Conservation (phyloP, 176 grass and related monocot species). For the Hsuehochloa calcarea region DNA sequence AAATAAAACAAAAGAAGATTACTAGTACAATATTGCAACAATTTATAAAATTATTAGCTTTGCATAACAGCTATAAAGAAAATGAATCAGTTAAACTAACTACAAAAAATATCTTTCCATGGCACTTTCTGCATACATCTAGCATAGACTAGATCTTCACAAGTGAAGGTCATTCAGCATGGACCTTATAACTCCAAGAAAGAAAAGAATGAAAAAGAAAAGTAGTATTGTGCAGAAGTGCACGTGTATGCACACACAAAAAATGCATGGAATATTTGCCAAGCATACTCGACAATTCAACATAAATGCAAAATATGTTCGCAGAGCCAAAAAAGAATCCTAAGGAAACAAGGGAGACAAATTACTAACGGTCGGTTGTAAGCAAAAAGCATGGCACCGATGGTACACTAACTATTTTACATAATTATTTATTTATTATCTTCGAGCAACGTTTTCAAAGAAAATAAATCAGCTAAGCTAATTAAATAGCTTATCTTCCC, state of each 20-base stretch:
- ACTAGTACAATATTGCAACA: neutral
- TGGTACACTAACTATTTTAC: neutral
- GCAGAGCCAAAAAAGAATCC: neutral
- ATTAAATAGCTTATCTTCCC: neutral
- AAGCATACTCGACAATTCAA: neutral
- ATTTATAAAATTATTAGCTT: too few species aligned
- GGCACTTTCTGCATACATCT: neutral
- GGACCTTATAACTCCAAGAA: neutral
- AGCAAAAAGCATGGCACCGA: neutral
- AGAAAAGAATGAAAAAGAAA: neutral
- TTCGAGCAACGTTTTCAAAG: neutral
- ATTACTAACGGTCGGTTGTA: neutral
- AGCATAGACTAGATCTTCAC: neutral
- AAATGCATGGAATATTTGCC: neutral
- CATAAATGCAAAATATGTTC: neutral
- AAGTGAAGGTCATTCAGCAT: neutral
- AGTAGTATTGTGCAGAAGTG: neutral
- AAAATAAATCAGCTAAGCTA: neutral
- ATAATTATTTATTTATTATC: neutral
- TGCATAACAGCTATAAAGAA: neutral
- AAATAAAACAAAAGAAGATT: constrained; percentile 7
- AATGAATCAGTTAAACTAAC: neutral
- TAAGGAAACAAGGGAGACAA: neutral
- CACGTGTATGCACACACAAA: neutral
- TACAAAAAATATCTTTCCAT: neutral